Evolutionary conservation across 257 asterid species (phyloP), one percentile per base, ranked within the genome.

Genomic region (Nicotiana undulata): DNA sequence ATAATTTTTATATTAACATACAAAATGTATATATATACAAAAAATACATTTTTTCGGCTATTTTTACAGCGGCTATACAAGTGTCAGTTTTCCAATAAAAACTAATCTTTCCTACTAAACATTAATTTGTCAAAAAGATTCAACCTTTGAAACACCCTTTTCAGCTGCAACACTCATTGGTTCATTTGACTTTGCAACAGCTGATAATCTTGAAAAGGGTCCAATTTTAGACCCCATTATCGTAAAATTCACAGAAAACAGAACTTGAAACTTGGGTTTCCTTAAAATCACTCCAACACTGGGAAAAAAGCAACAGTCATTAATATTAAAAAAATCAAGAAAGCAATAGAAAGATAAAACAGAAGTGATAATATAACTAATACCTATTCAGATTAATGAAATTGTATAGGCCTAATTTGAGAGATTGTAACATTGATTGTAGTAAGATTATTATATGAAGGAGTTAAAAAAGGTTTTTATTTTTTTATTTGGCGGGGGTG

Each of bases 141-240:
- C 78, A 72, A 72, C 78, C 78, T 72, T 72, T 24, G 34, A 13
- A 72, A 46, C 61, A 72, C 60, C 78, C 60, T 46, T 72, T 22
- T 72, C 60, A 46, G 8, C 75, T 72, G 77, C 79, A 63, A 70
- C 13, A 66, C 79, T 76, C 63, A 84, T 60, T 11, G 37, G 37
- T 40, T 63, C 44, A 81, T 72, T 78, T 86, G 84, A 63, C 34
- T 88, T 65, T 28, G 79, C 77, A 49, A 90, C 66, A 28, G 87
- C 84, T 40, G 89, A 84, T 24, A 84, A 81, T 31, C 84, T 66
- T 51, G 87, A 86, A 75, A 84, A 85, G 22, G 24, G 86, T 63
- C 88, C 85, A 32, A 81, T 86, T 40, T 70, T 85, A 32, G 94
- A 81, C 28, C 88, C 85, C 99, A 93, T 93, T 77, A 34, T 34